phyloP scores from a whole-genome alignment of 768 basidiomycete genomes.

The Astraeus odoratus region DNA sequence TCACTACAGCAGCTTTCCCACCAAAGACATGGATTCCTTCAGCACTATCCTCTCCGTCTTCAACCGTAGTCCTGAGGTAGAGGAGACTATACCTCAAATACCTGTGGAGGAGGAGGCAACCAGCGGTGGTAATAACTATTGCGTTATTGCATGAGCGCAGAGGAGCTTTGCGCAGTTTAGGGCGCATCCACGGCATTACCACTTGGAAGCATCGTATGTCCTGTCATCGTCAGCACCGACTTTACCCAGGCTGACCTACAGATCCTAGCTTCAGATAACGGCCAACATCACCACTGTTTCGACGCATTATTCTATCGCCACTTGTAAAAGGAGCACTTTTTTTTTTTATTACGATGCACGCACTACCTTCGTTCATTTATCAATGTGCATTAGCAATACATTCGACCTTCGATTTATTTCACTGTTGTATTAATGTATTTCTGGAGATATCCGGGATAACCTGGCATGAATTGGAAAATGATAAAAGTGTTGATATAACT shows the following conservation, averaged over 20 bases:
- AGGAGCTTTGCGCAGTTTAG: not conserved
- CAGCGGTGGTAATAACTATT: slow-evolving; percentile 6
- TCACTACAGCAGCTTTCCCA: not conserved
- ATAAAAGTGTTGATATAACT: not conserved
- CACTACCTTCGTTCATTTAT: slow-evolving; percentile 12
- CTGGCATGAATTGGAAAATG: slow-evolving; percentile 1
- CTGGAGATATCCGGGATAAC: not conserved
- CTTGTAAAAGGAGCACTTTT: slow-evolving; percentile 4
- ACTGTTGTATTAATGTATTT: slow-evolving; percentile 17
- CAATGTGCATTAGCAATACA: slow-evolving; percentile 9
- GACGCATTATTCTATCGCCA: slow-evolving; percentile 5
- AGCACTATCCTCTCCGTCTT: slow-evolving; percentile 13
- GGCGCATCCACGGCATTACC: slow-evolving; percentile 1
- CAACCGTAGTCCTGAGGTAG: not conserved
- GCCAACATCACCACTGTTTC: slow-evolving; percentile 5
- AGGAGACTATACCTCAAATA: slow-evolving; percentile 1
- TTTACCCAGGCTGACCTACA: not conserved
- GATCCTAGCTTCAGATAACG: slow-evolving; percentile 1
- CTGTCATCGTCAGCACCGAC: not conserved
- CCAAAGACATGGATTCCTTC: slow-evolving; percentile 19
- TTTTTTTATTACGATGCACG: slow-evolving; percentile 5
- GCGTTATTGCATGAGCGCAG: slow-evolving; percentile 16
- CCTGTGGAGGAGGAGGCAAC: slow-evolving; percentile 10
- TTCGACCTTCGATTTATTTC: slow-evolving; percentile 18
- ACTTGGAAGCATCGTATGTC: slow-evolving; percentile 16